Base-by-base conservation (phyloP, 768 basidiomycete genomes). In the Pleurotus ostreatus region DNA sequence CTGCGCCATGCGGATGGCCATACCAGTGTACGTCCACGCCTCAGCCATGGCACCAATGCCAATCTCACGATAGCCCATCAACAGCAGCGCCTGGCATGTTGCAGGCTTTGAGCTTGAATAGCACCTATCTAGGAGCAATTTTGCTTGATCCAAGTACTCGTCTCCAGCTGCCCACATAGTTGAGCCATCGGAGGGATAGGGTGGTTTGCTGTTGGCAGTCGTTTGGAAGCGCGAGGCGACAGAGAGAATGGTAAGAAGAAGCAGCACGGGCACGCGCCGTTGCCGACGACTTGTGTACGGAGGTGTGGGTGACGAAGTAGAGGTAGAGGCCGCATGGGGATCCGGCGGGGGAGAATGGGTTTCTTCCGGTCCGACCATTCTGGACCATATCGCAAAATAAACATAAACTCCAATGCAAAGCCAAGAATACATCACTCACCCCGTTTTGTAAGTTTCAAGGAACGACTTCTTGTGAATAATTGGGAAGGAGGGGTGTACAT, bases 1-100 rank as follows among this genome's bases (percentile, higher is more conserved):
- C 70, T 92, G 91, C 13, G 91, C 91, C 91, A 94, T 93, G n/a
- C 93, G 80, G 38, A 94, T 85, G 0, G 88, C 92, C 87, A 92
- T 89, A 9, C 92, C 92, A 16, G 85, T 80, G 65, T 88, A 92
- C 8, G 85, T 79, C 93, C 92, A 95, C 30, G 89, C 86, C 68
- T 88, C 83, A 6, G 88, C 86, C 92, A 94, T 95, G 15, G 89
- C 84, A 45, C 90, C 93, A 57, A 93, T 89, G 2, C 93, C 93
- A 41, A 92, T 80, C 69, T 95, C 92, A 6, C 92, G 79, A 65
- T 89, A 94, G 5, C 87, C 88, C 72, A 94, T 79, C 8, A 95
- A 77, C 8, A 95, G 76, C 16, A 94, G 71, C 4, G 92, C 84
- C 65, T 93, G 91, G 46, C 86, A 86, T 0, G 89, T 93, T 9